A percentile compares a stretch with the other conserved stretches of the same genome.
Conservation (phyloP, 345 rosid species). For the Noccaea bulbosa region DNA sequence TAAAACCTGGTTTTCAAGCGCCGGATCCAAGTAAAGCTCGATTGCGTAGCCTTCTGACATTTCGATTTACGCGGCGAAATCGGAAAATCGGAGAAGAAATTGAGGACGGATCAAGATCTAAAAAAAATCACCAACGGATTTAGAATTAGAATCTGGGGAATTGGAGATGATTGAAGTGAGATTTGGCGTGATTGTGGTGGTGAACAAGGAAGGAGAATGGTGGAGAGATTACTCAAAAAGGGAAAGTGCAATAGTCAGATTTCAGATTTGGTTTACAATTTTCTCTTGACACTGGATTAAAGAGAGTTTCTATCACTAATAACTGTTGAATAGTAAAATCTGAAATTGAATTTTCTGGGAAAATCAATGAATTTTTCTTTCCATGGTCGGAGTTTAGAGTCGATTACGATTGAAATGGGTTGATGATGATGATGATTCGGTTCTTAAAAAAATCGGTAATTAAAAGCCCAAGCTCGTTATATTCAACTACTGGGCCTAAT, state of each 20-base stretch:
- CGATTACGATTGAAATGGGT: too few species aligned
- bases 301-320: background rate
- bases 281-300: background rate
- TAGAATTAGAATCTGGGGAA: background rate
- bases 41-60: constrained; percentile 81
- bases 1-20: constrained; percentile 88
- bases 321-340: too few species aligned
- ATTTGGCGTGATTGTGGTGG: background rate
- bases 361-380: background rate
- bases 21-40: constrained; percentile 95
- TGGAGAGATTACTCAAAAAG: background rate
- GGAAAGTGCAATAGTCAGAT: background rate
- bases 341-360: background rate
- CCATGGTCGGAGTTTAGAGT: background rate
- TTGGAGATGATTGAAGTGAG: background rate
- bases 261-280: constrained; percentile 11
- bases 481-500: background rate
- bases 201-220: background rate
- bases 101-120: background rate
- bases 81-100: constrained; percentile 14
- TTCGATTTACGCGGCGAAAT: constrained; percentile 17
- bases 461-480: background rate
- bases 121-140: background rate
- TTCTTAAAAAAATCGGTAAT: background rate
- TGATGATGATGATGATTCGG: background rate